Evolutionary conservation across 805 yeast species (phyloP), one percentile per base, ranked within the genome.

Genomic region (Tetrapisispora iriomotensis): DNA sequence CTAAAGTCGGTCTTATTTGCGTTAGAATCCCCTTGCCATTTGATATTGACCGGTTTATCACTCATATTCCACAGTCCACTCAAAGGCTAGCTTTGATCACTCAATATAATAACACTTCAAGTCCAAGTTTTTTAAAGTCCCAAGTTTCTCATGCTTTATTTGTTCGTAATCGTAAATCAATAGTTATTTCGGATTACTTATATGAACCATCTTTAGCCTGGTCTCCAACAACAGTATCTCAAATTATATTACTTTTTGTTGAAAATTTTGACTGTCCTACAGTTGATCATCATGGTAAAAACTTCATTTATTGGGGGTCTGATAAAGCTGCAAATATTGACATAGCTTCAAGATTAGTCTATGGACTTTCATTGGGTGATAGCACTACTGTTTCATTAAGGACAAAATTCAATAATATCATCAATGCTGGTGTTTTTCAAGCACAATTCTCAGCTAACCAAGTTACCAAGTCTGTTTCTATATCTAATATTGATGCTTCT

Each of bases 21-120:
- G 73, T 79, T 36, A 75, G 95, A 62, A 75, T 84, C 32, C 90
- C 94, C 40, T 64, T 79, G 38, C 96, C 96, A 10, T 86, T 87
- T 62, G 75, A 79, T 49, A 68, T 73, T 25, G 68, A 66, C 24
- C 72, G 72, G 48, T 86, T 87, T 56, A 64, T 74, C 37, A 54
- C 65, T 3, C 54, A 70, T 9, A 65, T 88, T 37, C 90, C 95
- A 22, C 45, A 58, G 4, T 58, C 81, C 4, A 64, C 79, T 17
- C 69, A 71, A 47, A 70, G 71, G 43, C 62, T 88, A 39, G 77
- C 82, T 34, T 83, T 86, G 23, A 64, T 88, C 45, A 79, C 79
- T 34, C 87, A 81, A 60, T 56, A 73, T 24, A 28, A 62, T 32
- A 57, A 54, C 27, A 59, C 58, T 22, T 37, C 56, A 29, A 52